Conservation (phyloP, 345 rosid genomes). For the Isatis tinctoria region DNA sequence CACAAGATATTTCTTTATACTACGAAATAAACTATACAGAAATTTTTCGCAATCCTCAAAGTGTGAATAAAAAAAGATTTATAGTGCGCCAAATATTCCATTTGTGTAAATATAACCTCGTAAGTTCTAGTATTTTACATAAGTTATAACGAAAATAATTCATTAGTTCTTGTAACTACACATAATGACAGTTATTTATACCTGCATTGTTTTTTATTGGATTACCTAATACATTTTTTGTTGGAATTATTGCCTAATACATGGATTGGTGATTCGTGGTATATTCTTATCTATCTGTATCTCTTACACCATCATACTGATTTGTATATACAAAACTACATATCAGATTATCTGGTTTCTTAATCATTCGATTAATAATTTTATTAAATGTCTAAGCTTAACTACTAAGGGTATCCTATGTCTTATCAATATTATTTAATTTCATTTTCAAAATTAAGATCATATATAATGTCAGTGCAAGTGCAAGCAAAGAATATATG, state of each 20-base stretch:
- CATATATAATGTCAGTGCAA: conserved; percentile 25
- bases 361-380: conserved; percentile 15
- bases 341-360: conserved; percentile 8
- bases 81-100: background rate
- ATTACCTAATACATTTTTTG: background rate
- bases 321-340: conserved; percentile 13
- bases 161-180: background rate
- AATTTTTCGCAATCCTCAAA: background rate
- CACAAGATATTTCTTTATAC: background rate
- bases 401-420: conserved; percentile 29
- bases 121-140: background rate
- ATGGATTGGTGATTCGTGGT: conserved; percentile 1
- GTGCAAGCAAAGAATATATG: conserved; percentile 26
- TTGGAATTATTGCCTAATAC: background rate
- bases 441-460: background rate
- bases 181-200: background rate
- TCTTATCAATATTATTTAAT: conserved; percentile 7
- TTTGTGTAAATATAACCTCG: background rate
- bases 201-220: background rate
- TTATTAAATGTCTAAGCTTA: conserved; percentile 9
- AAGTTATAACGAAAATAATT: background rate
- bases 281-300: conserved; percentile 18
- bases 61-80: background rate
- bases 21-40: background rate
- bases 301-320: conserved; percentile 1